Evolutionary conservation across 768 basidiomycete genomes (phyloP).

Genomic region (Termitomyces sp.): DNA sequence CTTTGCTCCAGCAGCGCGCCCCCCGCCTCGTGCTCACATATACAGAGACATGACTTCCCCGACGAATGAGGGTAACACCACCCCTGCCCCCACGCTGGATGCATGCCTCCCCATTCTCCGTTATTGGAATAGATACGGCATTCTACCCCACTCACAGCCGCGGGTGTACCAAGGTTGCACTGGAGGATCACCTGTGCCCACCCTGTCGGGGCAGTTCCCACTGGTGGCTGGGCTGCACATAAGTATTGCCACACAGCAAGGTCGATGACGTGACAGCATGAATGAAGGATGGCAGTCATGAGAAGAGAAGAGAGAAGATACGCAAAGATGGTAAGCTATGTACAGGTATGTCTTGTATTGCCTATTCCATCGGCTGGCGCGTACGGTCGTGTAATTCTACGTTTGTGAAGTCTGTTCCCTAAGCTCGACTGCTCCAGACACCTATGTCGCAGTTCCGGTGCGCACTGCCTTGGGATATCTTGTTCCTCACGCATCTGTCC

Average conservation of each 20-base stretch:
- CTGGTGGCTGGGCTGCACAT: not conserved
- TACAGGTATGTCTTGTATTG: not conserved
- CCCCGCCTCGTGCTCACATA: slow-evolving; percentile 13
- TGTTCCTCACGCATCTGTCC: not conserved
- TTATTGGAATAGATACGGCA: not conserved
- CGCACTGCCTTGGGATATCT: not conserved
- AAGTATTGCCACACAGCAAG: not conserved
- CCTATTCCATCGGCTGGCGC: not conserved
- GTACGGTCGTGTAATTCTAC: not conserved
- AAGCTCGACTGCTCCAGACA: not conserved
- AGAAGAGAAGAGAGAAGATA: slow-evolving; percentile 8
- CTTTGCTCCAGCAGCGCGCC: slow-evolving; percentile 10
- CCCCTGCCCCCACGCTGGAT: slow-evolving; percentile 8
- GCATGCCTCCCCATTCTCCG: not conserved
- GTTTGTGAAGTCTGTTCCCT: not conserved
- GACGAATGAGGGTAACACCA: not conserved
- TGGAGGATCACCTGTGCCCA: not conserved
- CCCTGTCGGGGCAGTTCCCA: not conserved
- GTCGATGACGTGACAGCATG: not conserved
- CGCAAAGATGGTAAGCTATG: not conserved
- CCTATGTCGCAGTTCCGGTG: not conserved
- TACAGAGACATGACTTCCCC: slow-evolving; percentile 1
- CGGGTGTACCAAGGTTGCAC: not conserved
- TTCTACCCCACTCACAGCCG: not conserved
- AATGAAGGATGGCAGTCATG: slow-evolving; percentile 4